Percentiles rank a stretch among this genome's conserved stretches.
These are phyloP conservation scores for Populus davidiana DNA, from an alignment of 345 rosid species.

Conservation along the genomic window DNA sequence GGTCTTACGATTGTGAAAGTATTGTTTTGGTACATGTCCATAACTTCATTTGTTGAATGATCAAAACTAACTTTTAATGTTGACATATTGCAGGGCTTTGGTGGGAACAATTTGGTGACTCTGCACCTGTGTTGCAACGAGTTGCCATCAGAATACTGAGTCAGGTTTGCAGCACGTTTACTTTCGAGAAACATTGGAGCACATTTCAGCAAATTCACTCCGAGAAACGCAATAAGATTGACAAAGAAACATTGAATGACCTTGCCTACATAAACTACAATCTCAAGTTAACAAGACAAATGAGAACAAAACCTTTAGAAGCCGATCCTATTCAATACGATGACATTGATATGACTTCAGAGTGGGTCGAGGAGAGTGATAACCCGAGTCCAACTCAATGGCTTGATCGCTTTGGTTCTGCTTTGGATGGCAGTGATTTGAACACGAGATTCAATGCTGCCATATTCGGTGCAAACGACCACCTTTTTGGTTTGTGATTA, in stretches of 20 bases:
- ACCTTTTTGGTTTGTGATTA: constrained; percentile 63
- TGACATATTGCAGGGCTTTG: constrained; percentile 55
- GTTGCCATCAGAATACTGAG: constrained; percentile 80
- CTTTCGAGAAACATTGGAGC: constrained; percentile 71
- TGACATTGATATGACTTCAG: constrained; percentile 89
- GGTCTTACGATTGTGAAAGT: neutral
- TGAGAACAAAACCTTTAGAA: constrained; percentile 47
- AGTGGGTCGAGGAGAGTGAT: constrained; percentile 87
- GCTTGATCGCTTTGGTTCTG: constrained; percentile 78
- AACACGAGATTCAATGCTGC: constrained; percentile 68
- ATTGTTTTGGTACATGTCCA: neutral
- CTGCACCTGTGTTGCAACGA: constrained; percentile 79
- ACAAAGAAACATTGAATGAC: constrained; percentile 66
- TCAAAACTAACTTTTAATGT: neutral
- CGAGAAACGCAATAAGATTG: constrained; percentile 81
- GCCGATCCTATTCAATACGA: constrained; percentile 58
- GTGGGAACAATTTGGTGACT: constrained; percentile 96
- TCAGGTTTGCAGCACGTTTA: constrained; percentile 78
- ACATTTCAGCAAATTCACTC: constrained; percentile 79
- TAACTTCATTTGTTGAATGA: neutral
- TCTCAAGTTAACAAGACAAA: constrained; percentile 63
- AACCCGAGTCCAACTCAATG: constrained; percentile 70
- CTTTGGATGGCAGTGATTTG: constrained; percentile 74
- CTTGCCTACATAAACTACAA: constrained; percentile 65
- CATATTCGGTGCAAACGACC: constrained; percentile 56